Evolutionary conservation across 108 stramenopile genomes (phyloP).

Genomic region (Schizochytrium sp.): DNA sequence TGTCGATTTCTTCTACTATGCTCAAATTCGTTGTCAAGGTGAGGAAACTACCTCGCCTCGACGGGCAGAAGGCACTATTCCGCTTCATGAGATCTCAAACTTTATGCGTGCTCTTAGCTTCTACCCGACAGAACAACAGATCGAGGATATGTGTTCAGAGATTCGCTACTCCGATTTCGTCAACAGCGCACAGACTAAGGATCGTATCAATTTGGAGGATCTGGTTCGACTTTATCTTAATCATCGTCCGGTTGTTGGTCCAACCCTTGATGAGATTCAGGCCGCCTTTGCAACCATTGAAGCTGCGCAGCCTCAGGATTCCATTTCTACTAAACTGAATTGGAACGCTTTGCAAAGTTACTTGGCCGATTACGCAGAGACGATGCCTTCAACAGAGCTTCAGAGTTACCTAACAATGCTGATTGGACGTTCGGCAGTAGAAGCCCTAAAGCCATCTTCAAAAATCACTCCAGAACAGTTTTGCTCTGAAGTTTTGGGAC

Average conservation of each 20-base stretch:
- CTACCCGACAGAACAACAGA: conserved; percentile 78
- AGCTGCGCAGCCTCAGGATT: background rate
- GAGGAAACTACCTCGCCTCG: conserved; percentile 73
- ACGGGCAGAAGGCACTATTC: conserved; percentile 64
- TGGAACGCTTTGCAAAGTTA: conserved; percentile 18
- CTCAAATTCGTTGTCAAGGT: conserved; percentile 75
- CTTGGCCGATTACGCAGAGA: background rate
- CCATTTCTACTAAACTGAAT: background rate
- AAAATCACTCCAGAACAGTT: conserved; percentile 9
- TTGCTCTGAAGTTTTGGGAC: background rate
- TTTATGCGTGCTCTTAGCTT: conserved; percentile 77
- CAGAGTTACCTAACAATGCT: conserved; percentile 38
- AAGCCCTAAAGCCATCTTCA: conserved; percentile 15
- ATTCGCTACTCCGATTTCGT: conserved; percentile 72
- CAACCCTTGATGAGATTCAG: conserved; percentile 56
- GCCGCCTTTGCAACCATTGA: conserved; percentile 64
- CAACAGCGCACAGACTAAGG: conserved; percentile 68
- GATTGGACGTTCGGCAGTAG: background rate
- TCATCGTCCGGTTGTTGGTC: conserved; percentile 76
- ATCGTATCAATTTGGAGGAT: conserved; percentile 61
- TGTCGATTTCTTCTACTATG: conserved; percentile 79
- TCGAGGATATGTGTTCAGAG: conserved; percentile 72
- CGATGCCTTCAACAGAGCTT: background rate
- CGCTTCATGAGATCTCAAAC: conserved; percentile 73
- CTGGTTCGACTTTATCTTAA: conserved; percentile 76